Percentiles rank a stretch among this genome's conserved stretches.
Conservation (phyloP, 1,139 yeast species). For the Taphrina flavorubra region DNA sequence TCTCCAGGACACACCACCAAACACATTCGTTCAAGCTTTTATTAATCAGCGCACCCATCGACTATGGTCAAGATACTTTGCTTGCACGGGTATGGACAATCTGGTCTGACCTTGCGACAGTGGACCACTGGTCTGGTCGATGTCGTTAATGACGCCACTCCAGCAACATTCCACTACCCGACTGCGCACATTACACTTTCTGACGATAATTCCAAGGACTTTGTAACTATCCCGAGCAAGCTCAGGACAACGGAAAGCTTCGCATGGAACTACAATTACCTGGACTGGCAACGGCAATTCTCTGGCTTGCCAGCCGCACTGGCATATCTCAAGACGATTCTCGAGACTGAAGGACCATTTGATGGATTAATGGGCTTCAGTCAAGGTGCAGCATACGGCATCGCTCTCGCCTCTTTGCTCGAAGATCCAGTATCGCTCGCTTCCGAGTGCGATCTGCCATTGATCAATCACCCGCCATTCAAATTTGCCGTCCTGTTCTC, state of each 20-base stretch:
- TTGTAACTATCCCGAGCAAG: slow-evolving; percentile 29
- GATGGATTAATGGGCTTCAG: slow-evolving; percentile 88
- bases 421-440: slow-evolving; percentile 19
- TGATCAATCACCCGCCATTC: slow-evolving; percentile 56
- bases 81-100: slow-evolving; percentile 36
- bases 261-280: slow-evolving; percentile 41
- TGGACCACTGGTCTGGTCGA: slow-evolving; percentile 23
- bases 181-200: slow-evolving; percentile 38
- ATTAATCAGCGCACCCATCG: neutral
- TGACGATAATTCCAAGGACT: slow-evolving; percentile 27
- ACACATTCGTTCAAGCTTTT: neutral
- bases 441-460: slow-evolving; percentile 23
- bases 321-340: slow-evolving; percentile 20
- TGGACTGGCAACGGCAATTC: slow-evolving; percentile 40
- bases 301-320: slow-evolving; percentile 28
- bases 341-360: slow-evolving; percentile 78
- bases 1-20: slow-evolving; percentile 4
- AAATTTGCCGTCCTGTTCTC: slow-evolving; percentile 77
- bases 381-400: slow-evolving; percentile 90
- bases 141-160: slow-evolving; percentile 14
- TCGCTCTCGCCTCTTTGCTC: slow-evolving; percentile 44
- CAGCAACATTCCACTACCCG: slow-evolving; percentile 25
- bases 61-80: slow-evolving; percentile 31
- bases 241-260: slow-evolving; percentile 10
- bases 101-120: slow-evolving; percentile 21